These are phyloP conservation scores for Sechiopsis laciniata DNA, from an alignment of 306 rosid genomes.

Conservation along the genomic window DNA sequence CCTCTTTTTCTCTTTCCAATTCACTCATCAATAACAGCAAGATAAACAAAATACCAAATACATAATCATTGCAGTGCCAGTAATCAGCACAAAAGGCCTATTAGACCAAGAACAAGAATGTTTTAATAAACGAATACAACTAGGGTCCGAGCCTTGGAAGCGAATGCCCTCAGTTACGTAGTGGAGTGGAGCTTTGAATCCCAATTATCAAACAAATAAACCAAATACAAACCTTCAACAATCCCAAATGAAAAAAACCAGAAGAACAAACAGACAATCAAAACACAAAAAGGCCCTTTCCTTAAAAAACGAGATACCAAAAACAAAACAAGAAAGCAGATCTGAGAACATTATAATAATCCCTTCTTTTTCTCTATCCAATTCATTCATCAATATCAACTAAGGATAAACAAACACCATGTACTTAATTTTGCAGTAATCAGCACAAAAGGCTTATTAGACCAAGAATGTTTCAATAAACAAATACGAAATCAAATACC, in stretches of 20 bases:
- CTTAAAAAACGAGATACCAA: background rate
- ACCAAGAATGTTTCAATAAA: background rate
- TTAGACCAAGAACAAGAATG: background rate
- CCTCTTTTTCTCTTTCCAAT: background rate
- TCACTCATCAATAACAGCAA: background rate
- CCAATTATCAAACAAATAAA: too few species aligned
- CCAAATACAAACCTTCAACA: too few species aligned
- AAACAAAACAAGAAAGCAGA: constrained; percentile 1
- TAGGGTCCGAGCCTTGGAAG: too few species aligned
- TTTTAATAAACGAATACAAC: background rate
- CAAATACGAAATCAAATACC: background rate
- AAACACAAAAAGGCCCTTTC: background rate
- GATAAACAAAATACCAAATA: background rate
- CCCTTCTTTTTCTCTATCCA: background rate
- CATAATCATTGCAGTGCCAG: background rate
- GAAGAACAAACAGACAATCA: background rate
- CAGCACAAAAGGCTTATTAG: background rate
- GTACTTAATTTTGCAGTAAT: background rate
- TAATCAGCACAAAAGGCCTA: background rate
- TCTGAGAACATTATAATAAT: background rate
- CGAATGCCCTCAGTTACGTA: too few species aligned
- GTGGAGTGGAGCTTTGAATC: too few species aligned
- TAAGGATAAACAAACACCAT: background rate
- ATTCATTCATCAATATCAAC: background rate
- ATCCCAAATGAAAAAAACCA: background rate